phyloP scores from a whole-genome alignment of 176 grass and related monocot species.

The Oryza australiensis region DNA sequence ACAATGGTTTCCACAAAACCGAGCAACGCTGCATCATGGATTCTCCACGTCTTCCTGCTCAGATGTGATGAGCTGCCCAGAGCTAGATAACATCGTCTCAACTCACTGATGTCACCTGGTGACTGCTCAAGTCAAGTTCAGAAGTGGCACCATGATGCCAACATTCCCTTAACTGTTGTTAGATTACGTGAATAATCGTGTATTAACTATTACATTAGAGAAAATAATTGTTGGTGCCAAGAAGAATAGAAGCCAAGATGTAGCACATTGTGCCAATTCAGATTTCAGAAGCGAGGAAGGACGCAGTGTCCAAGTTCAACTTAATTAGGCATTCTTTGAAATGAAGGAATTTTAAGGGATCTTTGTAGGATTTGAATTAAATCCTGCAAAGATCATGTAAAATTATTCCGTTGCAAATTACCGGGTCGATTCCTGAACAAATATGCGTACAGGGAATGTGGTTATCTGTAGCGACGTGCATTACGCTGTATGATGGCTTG shows the following conservation, averaged over 20 bases:
- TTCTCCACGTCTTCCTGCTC: not conserved
- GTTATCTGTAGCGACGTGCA: not conserved
- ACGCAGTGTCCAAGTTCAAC: not conserved
- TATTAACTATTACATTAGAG: not conserved
- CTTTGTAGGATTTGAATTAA: too few relatives aligned
- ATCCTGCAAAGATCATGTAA: too few relatives aligned
- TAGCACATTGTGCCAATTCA: not conserved
- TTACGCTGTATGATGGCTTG: not conserved
- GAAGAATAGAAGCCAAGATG: not conserved
- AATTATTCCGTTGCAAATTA: not conserved
- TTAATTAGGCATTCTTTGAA: too few relatives aligned
- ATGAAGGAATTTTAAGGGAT: too few relatives aligned
- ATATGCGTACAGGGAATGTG: not conserved
- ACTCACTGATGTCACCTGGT: not conserved
- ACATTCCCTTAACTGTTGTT: not conserved
- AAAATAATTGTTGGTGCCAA: constrained; percentile 22
- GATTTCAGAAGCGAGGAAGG: not conserved
- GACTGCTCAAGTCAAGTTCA: not conserved
- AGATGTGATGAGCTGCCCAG: not conserved
- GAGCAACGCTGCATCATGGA: not conserved
- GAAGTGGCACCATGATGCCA: not conserved
- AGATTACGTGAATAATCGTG: constrained; percentile 11
- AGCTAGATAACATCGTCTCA: not conserved
- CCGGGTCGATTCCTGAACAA: not conserved
- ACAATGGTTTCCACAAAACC: not conserved